phyloP scores from a whole-genome alignment of 139 green algal species.

The Haematococcus sp. region DNA sequence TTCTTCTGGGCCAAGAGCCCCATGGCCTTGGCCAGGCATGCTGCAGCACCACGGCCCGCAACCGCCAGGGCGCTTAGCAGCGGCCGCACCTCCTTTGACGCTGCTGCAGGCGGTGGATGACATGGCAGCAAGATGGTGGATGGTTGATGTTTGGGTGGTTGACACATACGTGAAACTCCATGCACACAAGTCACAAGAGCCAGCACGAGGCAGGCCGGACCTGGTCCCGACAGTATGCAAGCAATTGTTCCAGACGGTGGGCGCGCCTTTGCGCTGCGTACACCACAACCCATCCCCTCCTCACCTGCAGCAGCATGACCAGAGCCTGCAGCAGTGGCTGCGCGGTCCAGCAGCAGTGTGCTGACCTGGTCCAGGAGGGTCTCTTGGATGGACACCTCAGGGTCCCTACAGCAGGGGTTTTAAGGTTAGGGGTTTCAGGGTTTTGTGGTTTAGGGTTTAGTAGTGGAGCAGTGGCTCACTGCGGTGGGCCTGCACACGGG shows the following conservation, averaged over 20 bases:
- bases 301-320: constrained; percentile 4
- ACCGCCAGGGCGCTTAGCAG: constrained; percentile 52
- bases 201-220: no score
- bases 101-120: constrained; percentile 16
- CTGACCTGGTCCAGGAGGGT: constrained; percentile 41
- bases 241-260: no score
- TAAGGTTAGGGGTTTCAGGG: no score
- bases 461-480: background rate
- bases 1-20: constrained; percentile 24
- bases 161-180: no score
- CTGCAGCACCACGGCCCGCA: constrained; percentile 28
- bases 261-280: no score
- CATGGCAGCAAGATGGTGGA: background rate
- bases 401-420: constrained; percentile 27
- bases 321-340: constrained; percentile 14
- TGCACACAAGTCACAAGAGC: no score
- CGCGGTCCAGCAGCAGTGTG: constrained; percentile 42
- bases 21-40: constrained; percentile 39
- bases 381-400: constrained; percentile 54
- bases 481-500: background rate
- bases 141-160: background rate
- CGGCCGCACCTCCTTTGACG: constrained; percentile 21
- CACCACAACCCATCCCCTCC: no score
- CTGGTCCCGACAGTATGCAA: no score
- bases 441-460: background rate